Evolutionary conservation across 164 flowering plant species (phyloP), one percentile per base, ranked within the genome.

Genomic region (Protea cynaroides): DNA sequence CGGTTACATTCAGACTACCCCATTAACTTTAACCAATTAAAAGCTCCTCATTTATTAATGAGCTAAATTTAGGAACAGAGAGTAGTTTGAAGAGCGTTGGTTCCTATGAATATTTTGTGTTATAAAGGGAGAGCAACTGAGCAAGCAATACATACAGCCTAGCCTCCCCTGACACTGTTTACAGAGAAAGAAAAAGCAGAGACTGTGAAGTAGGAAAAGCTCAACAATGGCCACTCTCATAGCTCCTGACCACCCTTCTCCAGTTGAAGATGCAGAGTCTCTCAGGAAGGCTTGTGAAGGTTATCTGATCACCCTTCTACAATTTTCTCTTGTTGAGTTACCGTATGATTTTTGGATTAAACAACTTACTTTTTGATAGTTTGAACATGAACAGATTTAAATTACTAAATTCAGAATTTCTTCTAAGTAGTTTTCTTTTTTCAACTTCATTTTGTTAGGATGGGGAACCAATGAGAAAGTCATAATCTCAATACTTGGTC

Each of bases 391-490:
- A 15, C 17, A 44, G 17, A 15, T 44, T 44, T 44, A 11, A 0
- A 1, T 44, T 44, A 12, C 46, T 2, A 15, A 44, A 2, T 44
- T 44, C 11, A 44, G 17, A 44, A 44, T 44, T 44, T 8, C 12
- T 44, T 44, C 17, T 11, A 44, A 44, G 17, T 44, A 4, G 49
- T 44, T 44, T 44, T 18, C 36, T 15, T 29, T 2, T 58, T 22
- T n/a, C 7, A 13, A 15, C 43, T 29, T 29, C 34, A 29, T 29
- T 29, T 22, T 29, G 1, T 19, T 58, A 81, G 85, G 84, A 43
- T 82, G 79, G 86, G 86, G 86, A n/a, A 83, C 82, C 1, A 66
- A 83, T 64, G 83, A 83, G 73, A 80, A 79, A 64, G 69, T 67
- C 0, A 62, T 86, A 7, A 77, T 83, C 15, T 55, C 71, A 8